Base-by-base conservation (phyloP, 306 rosid genomes). In the Casuarina cunninghamiana region DNA sequence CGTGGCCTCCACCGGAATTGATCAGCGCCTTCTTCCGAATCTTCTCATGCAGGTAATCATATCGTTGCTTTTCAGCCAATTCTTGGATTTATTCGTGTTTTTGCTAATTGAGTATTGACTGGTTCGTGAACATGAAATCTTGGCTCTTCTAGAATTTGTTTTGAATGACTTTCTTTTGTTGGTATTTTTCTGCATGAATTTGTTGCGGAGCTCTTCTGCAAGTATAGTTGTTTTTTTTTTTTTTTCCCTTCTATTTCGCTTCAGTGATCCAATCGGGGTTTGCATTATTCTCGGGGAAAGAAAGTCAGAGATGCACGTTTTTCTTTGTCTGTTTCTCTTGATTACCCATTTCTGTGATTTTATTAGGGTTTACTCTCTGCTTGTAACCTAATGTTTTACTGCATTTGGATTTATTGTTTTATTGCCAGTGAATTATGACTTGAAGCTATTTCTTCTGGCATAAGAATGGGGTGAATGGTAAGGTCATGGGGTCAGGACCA, bases 21-120 rank as follows among this genome's bases (percentile, higher is more conserved):
- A 94, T 83, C 87, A 90, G 16, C 97, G 97, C 11, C 91, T 91
- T 71, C 97, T 93, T 61, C 97, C 97, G 68, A 90, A 89, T 78
- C 90, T 90, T 76, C 93, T 89, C 72, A 83, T 92, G 97, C 98
- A 92, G 97, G 98, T 92, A 84, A 49, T 61, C 17, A n/a, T 35
- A 10, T 61, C 6, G 10, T 70, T 69, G 21, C 61, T 53, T 19
- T 43, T 53, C 57, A 69, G 13, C 67, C 48, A 39, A 38, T 71
- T 41, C 50, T 37, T 60, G 58, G 21, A 2, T 73, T 37, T 73
- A 19, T 32, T 8, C 71, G 71, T 5, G 11, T 21, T 51, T 45
- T 11, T 16, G 38, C 75, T n/a, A 54, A 10, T 55, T 46, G 10
- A 65, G 41, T 55, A 4, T 19, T 21, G n/a, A 0, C 54, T 11